Conservation (phyloP, 1,139 yeast genomes). For the Tardiomyces digboiensis region DNA sequence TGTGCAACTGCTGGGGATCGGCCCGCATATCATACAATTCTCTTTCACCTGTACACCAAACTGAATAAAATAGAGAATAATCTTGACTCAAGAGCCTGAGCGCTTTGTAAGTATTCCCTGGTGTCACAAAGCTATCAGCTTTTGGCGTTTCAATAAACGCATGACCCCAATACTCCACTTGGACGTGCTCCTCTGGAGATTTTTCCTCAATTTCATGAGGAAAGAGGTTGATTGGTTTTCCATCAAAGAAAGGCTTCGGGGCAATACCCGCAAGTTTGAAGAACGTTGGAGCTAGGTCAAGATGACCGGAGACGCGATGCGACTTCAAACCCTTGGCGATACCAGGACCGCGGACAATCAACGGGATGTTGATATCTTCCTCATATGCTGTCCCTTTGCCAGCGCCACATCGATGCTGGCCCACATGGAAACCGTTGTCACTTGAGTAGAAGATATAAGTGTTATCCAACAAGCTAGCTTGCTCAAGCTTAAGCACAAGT, state of each 20-base stretch:
- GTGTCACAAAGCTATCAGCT: neutral
- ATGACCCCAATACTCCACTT: constrained; percentile 5
- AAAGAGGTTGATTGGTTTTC: neutral
- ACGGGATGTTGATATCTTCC: constrained; percentile 6
- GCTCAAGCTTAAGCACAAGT: constrained; percentile 2
- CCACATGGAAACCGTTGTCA: constrained; percentile 6
- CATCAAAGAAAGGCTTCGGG: constrained; percentile 3
- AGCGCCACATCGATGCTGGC: constrained; percentile 5
- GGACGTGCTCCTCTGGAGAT: constrained; percentile 3
- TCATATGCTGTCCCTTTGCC: constrained; percentile 6
- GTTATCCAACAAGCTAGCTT: constrained; percentile 4
- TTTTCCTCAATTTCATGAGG: neutral
- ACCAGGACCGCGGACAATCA: constrained; percentile 6
- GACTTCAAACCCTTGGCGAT: constrained; percentile 1
- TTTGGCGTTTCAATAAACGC: constrained; percentile 2
- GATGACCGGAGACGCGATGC: constrained; percentile 1
- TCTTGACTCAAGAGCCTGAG: constrained; percentile 2
- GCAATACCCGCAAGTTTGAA: constrained; percentile 3
- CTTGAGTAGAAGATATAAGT: constrained; percentile 6
- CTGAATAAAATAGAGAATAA: constrained; percentile 4
- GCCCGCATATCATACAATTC: constrained; percentile 4
- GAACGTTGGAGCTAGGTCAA: constrained; percentile 5
- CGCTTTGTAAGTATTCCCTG: constrained; percentile 5
- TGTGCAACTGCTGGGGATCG: constrained; percentile 5
- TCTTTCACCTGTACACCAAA: constrained; percentile 5